Percentiles rank a stretch among this genome's conserved stretches.
Conservation (phyloP, 768 basidiomycete species). For the Astraeus odoratus region DNA sequence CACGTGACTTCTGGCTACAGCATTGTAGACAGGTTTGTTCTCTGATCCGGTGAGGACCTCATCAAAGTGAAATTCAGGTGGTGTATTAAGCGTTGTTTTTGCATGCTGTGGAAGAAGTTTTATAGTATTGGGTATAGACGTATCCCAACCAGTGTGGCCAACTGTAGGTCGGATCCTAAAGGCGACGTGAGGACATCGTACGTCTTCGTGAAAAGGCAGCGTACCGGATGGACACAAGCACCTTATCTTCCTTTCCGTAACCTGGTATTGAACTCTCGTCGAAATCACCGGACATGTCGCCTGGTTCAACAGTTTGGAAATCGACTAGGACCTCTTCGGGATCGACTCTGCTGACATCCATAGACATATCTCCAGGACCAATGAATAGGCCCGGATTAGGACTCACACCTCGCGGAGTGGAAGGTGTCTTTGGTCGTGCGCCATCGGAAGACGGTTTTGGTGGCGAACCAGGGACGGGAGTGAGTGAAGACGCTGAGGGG, state of each 20-base stretch:
- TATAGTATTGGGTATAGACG: constrained; percentile 40
- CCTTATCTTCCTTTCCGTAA: constrained; percentile 75
- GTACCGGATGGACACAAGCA: constrained; percentile 78
- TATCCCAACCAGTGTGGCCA: constrained; percentile 48
- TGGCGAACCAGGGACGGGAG: constrained; percentile 49
- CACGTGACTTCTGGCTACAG: constrained; percentile 72
- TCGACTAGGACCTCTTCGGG: constrained; percentile 74
- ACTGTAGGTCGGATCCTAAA: constrained; percentile 58
- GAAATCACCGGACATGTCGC: constrained; percentile 62
- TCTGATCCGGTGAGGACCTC: constrained; percentile 71
- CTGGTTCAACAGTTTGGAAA: constrained; percentile 60
- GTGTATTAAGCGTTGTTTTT: constrained; percentile 33
- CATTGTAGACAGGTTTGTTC: constrained; percentile 73
- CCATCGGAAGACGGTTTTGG: constrained; percentile 33
- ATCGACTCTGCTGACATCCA: constrained; percentile 71
- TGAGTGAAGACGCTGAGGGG: constrained; percentile 21
- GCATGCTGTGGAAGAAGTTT: constrained; percentile 54
- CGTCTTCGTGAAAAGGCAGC: background rate
- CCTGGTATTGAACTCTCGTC: constrained; percentile 51
- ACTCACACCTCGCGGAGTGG: constrained; percentile 46
- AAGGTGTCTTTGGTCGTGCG: constrained; percentile 47
- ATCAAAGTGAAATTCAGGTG: constrained; percentile 61
- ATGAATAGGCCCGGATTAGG: constrained; percentile 35
- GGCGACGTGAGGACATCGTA: constrained; percentile 1
- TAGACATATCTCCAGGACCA: constrained; percentile 46